Percentiles rank a stretch among this genome's conserved stretches.
Evolutionary conservation across 2,329 filamentous ascomycete genomes (phyloP).

Genomic region (Cercospora canescens): DNA sequence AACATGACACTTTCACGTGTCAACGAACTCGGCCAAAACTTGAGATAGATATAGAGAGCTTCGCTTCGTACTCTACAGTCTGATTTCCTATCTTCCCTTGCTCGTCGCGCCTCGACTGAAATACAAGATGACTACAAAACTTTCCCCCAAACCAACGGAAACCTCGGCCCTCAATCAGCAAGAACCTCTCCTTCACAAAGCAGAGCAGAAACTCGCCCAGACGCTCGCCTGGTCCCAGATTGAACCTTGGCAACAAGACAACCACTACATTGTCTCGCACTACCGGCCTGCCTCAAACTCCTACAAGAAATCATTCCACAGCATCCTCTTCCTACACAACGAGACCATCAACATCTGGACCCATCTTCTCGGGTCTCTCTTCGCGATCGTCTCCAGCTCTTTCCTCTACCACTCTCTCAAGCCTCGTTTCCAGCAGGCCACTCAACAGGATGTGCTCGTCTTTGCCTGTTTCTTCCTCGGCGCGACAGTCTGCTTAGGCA

Average conservation of each 20-base stretch:
- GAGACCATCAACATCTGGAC: slow-evolving; percentile 72
- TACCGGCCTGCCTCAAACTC: slow-evolving; percentile 66
- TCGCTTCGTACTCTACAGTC: background rate
- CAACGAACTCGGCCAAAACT: background rate
- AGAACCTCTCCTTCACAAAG: slow-evolving; percentile 4
- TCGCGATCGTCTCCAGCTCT: slow-evolving; percentile 54
- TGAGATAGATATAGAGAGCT: background rate
- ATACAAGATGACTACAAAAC: background rate
- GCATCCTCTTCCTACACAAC: slow-evolving; percentile 65
- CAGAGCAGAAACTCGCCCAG: slow-evolving; percentile 39
- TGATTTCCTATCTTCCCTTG: no score
- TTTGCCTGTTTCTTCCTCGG: slow-evolving; percentile 80
- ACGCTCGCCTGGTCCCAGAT: slow-evolving; percentile 50
- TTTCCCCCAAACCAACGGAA: background rate
- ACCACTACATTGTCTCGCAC: slow-evolving; percentile 66
- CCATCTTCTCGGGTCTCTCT: slow-evolving; percentile 66
- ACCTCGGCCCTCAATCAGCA: background rate
- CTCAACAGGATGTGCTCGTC: slow-evolving; percentile 63
- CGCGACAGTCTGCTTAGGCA: slow-evolving; percentile 47
- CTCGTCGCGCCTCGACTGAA: background rate
- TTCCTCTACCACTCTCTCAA: slow-evolving; percentile 60
- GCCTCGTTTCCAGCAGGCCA: slow-evolving; percentile 66
- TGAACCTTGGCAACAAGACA: slow-evolving; percentile 57
- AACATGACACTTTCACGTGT: slow-evolving; percentile 11
- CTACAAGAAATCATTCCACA: slow-evolving; percentile 58